Conservation (phyloP, 2,329 filamentous ascomycete genomes). For the Lecanicillium sp. region DNA sequence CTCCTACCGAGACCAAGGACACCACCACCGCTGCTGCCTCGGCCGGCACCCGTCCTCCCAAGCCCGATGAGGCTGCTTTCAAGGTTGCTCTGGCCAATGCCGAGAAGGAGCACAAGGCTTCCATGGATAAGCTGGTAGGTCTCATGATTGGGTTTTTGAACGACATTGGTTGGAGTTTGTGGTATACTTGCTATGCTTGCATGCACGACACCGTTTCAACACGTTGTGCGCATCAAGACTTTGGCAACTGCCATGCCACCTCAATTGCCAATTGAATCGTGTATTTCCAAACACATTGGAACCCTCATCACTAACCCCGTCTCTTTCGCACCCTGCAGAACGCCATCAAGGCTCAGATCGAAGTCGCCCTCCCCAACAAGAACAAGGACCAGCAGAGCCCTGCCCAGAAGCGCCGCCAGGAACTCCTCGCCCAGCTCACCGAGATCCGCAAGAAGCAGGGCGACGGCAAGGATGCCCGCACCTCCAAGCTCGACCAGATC, state of each 20-base stretch:
- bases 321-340: slow-evolving; percentile 62
- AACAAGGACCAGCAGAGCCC: slow-evolving; percentile 74
- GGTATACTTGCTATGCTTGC: too few relatives aligned
- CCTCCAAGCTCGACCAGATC: slow-evolving; percentile 77
- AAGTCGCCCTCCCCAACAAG: slow-evolving; percentile 66
- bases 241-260: too few relatives aligned
- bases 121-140: slow-evolving; percentile 53
- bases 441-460: slow-evolving; percentile 83
- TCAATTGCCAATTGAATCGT: too few relatives aligned
- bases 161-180: too few relatives aligned
- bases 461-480: slow-evolving; percentile 75
- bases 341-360: slow-evolving; percentile 80
- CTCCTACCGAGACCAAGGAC: slow-evolving; percentile 32
- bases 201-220: too few relatives aligned
- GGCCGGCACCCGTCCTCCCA: slow-evolving; percentile 59
- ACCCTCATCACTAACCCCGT: slow-evolving; percentile 11
- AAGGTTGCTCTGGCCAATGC: slow-evolving; percentile 71
- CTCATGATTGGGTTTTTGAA: too few relatives aligned
- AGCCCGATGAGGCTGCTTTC: slow-evolving; percentile 80
- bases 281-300: too few relatives aligned
- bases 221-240: too few relatives aligned
- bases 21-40: slow-evolving; percentile 36
- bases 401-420: slow-evolving; percentile 72
- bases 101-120: slow-evolving; percentile 77
- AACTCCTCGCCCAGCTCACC: slow-evolving; percentile 74